These are phyloP conservation scores for Heliamphora pulchella DNA, from an alignment of 179 eudicot species.

Conservation along the genomic window DNA sequence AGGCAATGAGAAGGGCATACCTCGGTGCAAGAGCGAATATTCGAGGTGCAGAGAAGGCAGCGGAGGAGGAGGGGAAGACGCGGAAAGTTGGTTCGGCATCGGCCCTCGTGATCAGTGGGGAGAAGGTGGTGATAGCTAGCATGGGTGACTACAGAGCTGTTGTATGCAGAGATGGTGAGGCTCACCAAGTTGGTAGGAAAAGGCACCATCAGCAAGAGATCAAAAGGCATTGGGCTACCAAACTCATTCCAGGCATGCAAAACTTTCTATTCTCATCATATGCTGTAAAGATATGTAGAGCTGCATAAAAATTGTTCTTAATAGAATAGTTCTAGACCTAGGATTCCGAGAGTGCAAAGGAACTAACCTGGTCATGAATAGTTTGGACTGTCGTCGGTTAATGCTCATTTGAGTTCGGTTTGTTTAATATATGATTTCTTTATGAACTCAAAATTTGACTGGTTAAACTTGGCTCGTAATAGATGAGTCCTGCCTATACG, in stretches of 20 bases:
- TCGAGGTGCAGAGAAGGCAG: constrained; percentile 27
- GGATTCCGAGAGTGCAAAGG: too few relatives aligned
- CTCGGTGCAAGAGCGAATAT: constrained; percentile 36
- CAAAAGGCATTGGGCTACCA: constrained; percentile 48
- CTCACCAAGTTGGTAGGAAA: constrained; percentile 37
- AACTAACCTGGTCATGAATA: too few relatives aligned
- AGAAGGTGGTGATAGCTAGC: constrained; percentile 58
- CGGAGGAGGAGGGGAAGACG: constrained; percentile 20
- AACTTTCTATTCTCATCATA: too few relatives aligned
- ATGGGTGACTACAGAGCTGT: constrained; percentile 65
- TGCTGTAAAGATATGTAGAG: too few relatives aligned
- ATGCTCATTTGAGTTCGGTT: too few relatives aligned
- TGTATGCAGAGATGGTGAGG: constrained; percentile 63
- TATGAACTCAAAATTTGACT: too few relatives aligned
- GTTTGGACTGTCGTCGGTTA: too few relatives aligned
- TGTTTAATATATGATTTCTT: too few relatives aligned
- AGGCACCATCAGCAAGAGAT: constrained; percentile 26
- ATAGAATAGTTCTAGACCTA: too few relatives aligned
- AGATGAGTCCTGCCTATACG: too few relatives aligned
- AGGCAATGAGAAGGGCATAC: constrained; percentile 55
- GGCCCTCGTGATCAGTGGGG: constrained; percentile 53
- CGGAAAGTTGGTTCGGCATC: constrained; percentile 41
- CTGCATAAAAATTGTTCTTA: too few relatives aligned
- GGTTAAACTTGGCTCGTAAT: too few relatives aligned
- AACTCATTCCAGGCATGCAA: constrained; percentile 49